Base-by-base conservation (phyloP, 305 asterid species). In the Fraxinus albicans region DNA sequence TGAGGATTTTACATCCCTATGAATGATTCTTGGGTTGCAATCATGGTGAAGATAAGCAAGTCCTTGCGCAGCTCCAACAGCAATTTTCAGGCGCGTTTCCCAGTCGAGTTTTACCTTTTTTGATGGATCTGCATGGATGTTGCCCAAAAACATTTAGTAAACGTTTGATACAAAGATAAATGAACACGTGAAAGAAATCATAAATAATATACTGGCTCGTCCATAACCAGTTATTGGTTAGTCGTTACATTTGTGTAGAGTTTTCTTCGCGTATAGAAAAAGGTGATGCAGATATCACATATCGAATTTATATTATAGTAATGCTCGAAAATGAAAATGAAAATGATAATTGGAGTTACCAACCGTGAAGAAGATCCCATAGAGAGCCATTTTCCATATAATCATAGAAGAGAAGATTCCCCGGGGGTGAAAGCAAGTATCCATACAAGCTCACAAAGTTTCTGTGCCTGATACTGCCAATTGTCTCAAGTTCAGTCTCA, bases 331-430 rank as follows among this genome's bases (percentile, higher is more conserved):
- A 4, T 13, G 31, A 78, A 69, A 78, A 4, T 13, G 31, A 36
- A 80, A 29, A 67, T 60, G n/a, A 72, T 42, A 40, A 19, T 31
- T 35, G 73, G 44, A 27, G 21, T 1, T 9, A 85, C 94, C 79
- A 23, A 95, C 99, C 98, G 85, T 97, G 99, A 85, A 97, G 98
- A 80, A 95, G 99, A 89, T 95, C 99, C 99, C 99, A 97, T 27
- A 97, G 98, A 25, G 99, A 97, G 15, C 99, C 99, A 86, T 97
- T 97, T 77, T 90, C 95, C 99, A 97, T 95, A 91, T 92, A 95
- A 79, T 97, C 99, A 17, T 95, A 97, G 86, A 94, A 95, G 88
- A 97, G 99, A 81, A 97, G 99, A 76, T 95, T 92, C 5, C 97
- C 99, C 69, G 79, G 90, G 9, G 99, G 95, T 29, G 97, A 92